A percentile compares a stretch with the other conserved stretches of the same genome.
These are phyloP conservation scores for Leccinum fallax DNA, from an alignment of 1,284 basidiomycete species.

Conservation along the genomic window DNA sequence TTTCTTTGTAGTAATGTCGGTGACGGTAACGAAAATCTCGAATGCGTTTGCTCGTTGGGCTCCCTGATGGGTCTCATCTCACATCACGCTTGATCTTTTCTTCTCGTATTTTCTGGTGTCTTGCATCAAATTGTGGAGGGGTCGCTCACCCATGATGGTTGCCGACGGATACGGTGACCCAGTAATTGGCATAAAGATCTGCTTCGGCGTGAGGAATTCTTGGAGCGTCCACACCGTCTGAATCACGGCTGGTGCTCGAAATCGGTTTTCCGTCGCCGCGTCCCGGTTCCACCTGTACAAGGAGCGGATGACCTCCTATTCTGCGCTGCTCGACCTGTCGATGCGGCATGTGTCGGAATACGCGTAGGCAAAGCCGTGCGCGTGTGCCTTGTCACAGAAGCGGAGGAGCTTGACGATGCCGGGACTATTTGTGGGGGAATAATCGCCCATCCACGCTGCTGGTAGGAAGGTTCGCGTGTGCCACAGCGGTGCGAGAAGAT, in stretches of 20 bases:
- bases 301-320: constrained; percentile 16
- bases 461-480: constrained; percentile 15
- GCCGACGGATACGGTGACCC: constrained; percentile 1
- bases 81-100: constrained; percentile 94
- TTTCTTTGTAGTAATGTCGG: constrained; percentile 97
- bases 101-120: constrained; percentile 96
- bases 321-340: constrained; percentile 20
- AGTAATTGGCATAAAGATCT: constrained; percentile 12
- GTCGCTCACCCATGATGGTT: too few relatives aligned
- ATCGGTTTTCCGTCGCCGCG: constrained; percentile 9
- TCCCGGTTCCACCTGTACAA: constrained; percentile 22
- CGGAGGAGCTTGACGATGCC: constrained; percentile 7
- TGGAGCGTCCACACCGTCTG: constrained; percentile 16
- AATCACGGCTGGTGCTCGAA: constrained; percentile 14
- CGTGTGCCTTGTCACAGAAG: constrained; percentile 13
- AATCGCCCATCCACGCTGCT: constrained; percentile 5
- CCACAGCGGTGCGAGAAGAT: constrained; percentile 22
- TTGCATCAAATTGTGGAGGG: constrained; percentile 31
- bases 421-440: neutral
- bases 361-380: constrained; percentile 12
- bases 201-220: constrained; percentile 16
- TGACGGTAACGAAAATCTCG: constrained; percentile 97
- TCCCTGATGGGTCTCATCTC: constrained; percentile 88
- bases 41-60: constrained; percentile 75
- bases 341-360: constrained; percentile 21